Base-by-base conservation (phyloP, 345 rosid genomes). In the Citrus australasica region DNA sequence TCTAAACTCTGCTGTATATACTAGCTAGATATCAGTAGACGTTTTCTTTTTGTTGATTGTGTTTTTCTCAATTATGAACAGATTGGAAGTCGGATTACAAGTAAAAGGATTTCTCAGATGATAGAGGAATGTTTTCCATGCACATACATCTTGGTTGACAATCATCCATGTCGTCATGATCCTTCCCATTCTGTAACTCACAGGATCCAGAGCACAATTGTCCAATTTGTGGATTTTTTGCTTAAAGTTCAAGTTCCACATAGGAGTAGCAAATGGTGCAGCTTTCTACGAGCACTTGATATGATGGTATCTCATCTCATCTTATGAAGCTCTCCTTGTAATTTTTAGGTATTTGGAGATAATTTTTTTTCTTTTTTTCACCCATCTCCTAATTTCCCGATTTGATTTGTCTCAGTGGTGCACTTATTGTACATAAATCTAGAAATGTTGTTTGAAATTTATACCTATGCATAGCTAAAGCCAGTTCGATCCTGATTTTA, bases 51-150 rank as follows among this genome's bases (percentile, higher is more conserved):
- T 69, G 16, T 76, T 85, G 72, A 68, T 65, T 75, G 25, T 35
- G 53, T 76, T 78, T 66, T 79, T 75, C 65, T 85, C 69, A 82
- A 81, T 66, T 68, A 51, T 86, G 58, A 82, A 79, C 90, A 95
- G 99, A 85, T 95, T 87, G 98, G 99, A 81, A 86, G 96, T 78
- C 94, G 90, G 81, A 91, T 92, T 82, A 95, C 97, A 70, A 93
- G 99, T 85, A 93, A 93, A 80, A 87, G 96, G 40, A 82, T 91
- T 75, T 81, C 90, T 85, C 93, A 89, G 85, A 86, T 93, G 94
- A 86, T 95, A 67, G 98, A 93, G 88, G 86, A 90, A 64, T 82
- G 84, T 80, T 87, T 75, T 78, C 97, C 94, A 28, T 88, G 82
- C 83, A 78, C 91, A 55, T 93, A 93, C 79, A 88, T 95, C 80